Evolutionary conservation across 805 yeast genomes (phyloP), one percentile per base, ranked within the genome.

Genomic region (Metschnikowia bowlesiae): DNA sequence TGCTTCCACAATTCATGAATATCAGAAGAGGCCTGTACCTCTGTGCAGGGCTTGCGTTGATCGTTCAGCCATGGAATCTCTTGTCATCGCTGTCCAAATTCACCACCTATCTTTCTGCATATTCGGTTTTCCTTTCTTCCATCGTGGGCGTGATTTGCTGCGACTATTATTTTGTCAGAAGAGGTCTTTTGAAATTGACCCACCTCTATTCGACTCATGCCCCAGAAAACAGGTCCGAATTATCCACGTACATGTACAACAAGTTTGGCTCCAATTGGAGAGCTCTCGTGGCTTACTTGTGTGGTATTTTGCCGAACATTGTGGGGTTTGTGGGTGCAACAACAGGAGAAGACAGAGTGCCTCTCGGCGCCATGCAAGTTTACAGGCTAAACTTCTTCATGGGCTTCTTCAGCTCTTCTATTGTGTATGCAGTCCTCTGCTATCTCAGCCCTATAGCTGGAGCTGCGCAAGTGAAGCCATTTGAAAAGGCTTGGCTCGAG

Each of bases 51-150:
- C 65, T 88, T 46, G 87, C 89, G 0, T 75, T 84, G 53, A 79
- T 81, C 49, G 82, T 87, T 54, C 84, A 90, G 63, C 96, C 96
- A 40, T 89, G 96, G 96, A 78, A 87, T 60, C 78, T 89, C 62
- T 52, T 56, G 40, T 73, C 85, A 4, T 74, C 87, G 4, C 81
- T 89, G 1, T 81, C 83, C 34, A 83, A 77, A 68, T 89, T 89
- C 70, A 84, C 94, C 34, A 84, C 91, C 7, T 89, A 87, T 60
- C 70, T 89, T 49, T 78, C 87, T 37, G 94, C 96, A 0, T 89
- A 88, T 64, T 76, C 95, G 0, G 89, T 88, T 13, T 89, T 89
- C 75, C 72, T 89, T 47, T 84, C 91, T 10, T 80, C 95, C 26
- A 85, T 89, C 63, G 89, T 92, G 7, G 96, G 96, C 56, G 86